These are phyloP conservation scores for Alternaria sp. DNA, from an alignment of 2,329 filamentous ascomycete genomes.

Conservation along the genomic window DNA sequence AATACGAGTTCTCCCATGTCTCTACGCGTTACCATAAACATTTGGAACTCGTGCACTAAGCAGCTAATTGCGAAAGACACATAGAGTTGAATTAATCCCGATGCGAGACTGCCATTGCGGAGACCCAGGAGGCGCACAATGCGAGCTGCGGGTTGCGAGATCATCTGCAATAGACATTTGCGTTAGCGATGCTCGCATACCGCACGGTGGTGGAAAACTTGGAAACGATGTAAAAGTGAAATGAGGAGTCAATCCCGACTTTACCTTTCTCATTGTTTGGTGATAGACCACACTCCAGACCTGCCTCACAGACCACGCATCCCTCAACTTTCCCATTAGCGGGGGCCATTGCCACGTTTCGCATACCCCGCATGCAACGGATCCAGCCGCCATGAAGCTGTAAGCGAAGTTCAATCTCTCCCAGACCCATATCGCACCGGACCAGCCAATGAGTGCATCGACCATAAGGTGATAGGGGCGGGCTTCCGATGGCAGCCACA, in stretches of 20 bases:
- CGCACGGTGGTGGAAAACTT: not conserved
- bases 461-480: not conserved
- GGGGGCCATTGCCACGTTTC: conserved; percentile 12
- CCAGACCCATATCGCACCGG: not conserved
- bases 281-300: conserved; percentile 11
- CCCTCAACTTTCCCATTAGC: not conserved
- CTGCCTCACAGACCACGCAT: conserved; percentile 4
- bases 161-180: not conserved
- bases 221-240: not conserved
- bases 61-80: conserved; percentile 6
- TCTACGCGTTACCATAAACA: conserved; percentile 10
- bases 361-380: not conserved
- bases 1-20: conserved; percentile 4
- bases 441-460: not conserved
- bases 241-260: not conserved
- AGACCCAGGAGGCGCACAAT: not conserved
- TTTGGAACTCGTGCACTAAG: conserved; percentile 2
- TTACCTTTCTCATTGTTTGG: conserved; percentile 10
- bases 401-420: not conserved
- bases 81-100: not conserved
- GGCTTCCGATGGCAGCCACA: not conserved
- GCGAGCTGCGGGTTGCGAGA: conserved; percentile 5
- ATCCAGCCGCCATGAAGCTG: not conserved
- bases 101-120: not conserved
- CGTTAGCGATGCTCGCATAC: not conserved